These are phyloP conservation scores for Hura crepitans DNA, from an alignment of 441 rosid species.

Conservation along the genomic window DNA sequence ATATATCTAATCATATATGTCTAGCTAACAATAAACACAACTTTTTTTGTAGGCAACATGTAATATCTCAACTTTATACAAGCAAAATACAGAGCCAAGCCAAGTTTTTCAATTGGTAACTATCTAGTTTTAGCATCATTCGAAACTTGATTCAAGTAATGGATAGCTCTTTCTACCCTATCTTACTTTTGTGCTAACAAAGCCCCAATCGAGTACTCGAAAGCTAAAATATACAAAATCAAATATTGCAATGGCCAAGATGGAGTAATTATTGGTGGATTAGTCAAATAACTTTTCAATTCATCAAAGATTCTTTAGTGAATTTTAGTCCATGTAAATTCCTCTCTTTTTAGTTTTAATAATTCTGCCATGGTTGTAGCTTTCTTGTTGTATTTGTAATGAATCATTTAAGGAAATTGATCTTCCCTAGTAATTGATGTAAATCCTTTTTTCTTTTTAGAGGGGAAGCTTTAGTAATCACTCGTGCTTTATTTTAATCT, in stretches of 20 bases:
- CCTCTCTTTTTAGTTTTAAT: not conserved
- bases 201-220: not conserved
- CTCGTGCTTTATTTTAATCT: not conserved
- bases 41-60: no score
- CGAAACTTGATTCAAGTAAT: not conserved
- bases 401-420: not conserved
- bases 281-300: not conserved
- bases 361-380: no score
- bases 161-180: not conserved
- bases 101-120: no score
- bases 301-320: not conserved
- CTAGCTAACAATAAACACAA: no score
- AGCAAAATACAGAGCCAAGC: no score
- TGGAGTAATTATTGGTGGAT: not conserved
- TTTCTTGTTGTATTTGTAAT: not conserved
- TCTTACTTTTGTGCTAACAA: not conserved
- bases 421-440: no score
- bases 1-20: no score
- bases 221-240: not conserved
- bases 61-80: no score
- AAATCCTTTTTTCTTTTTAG: no score
- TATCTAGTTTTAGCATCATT: no score
- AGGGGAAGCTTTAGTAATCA: not conserved
- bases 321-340: not conserved
- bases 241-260: no score